Conservation (phyloP, 2,329 filamentous ascomycete genomes). For the Phialophora tarda region DNA sequence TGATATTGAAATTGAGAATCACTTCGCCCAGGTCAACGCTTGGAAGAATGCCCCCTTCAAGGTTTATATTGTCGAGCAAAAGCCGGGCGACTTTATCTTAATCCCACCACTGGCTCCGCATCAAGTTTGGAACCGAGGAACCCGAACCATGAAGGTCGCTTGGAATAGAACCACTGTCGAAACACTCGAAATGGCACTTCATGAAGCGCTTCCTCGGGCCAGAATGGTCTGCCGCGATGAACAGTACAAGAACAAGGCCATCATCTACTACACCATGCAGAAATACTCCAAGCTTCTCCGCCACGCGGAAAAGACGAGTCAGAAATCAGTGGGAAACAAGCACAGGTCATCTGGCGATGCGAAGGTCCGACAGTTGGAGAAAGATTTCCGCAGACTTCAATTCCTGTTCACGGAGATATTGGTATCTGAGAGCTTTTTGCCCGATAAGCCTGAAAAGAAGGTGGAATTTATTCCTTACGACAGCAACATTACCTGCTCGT, state of each 20-base stretch:
- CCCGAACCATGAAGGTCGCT: constrained; percentile 93
- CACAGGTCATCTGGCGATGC: constrained; percentile 48
- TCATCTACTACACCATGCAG: constrained; percentile 82
- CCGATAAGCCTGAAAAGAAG: constrained; percentile 63
- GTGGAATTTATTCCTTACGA: constrained; percentile 82
- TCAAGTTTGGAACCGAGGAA: constrained; percentile 97
- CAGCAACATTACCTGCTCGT: constrained; percentile 91
- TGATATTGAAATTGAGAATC: constrained; percentile 94
- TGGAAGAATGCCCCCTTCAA: constrained; percentile 95
- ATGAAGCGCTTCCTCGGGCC: constrained; percentile 86
- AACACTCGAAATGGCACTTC: constrained; percentile 82
- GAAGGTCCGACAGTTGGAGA: constrained; percentile 72
- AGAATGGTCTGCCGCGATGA: constrained; percentile 94
- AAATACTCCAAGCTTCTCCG: constrained; percentile 71
- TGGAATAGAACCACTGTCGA: constrained; percentile 97
- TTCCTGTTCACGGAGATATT: constrained; percentile 77
- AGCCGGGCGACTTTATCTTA: constrained; percentile 86
- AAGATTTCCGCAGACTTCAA: constrained; percentile 83
- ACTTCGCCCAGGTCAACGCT: constrained; percentile 93
- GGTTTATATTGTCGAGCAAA: constrained; percentile 91
- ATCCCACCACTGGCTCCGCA: constrained; percentile 92
- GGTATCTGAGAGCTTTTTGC: constrained; percentile 82
- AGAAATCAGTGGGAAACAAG: constrained; percentile 43
- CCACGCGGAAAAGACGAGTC: constrained; percentile 64
- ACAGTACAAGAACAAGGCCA: constrained; percentile 98